Evolutionary conservation across 176 grass and related monocot genomes (phyloP).

Genomic region (Oryza glumipatula): DNA sequence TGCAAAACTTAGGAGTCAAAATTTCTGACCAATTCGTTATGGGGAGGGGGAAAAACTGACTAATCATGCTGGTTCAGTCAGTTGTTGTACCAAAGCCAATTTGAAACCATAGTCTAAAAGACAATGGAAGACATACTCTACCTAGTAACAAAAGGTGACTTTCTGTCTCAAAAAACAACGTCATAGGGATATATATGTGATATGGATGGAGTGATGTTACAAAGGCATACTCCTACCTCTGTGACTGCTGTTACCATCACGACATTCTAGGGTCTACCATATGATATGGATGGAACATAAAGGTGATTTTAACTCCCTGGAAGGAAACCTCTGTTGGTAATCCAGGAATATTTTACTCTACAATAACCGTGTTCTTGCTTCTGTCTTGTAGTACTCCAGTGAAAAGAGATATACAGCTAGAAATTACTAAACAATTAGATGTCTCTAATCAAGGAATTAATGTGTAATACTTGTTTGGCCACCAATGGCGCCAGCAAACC

Average conservation of each 20-base stretch:
- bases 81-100: background rate
- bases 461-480: background rate
- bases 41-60: background rate
- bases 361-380: background rate
- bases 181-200: background rate
- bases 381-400: background rate
- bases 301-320: background rate
- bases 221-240: too few species aligned
- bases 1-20: background rate
- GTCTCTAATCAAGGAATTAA: slow-evolving; percentile 22
- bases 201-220: too few species aligned
- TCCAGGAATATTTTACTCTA: background rate
- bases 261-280: background rate
- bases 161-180: background rate
- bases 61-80: background rate
- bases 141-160: background rate
- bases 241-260: background rate
- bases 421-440: slow-evolving; percentile 22
- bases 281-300: background rate
- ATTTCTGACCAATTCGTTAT: background rate
- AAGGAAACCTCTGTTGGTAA: slow-evolving; percentile 1
- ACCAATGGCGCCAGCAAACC: slow-evolving; percentile 24
- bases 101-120: background rate
- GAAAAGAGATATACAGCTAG: slow-evolving; percentile 17
- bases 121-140: background rate